Percentiles rank a stretch among this genome's conserved stretches.
Conservation (phyloP, 768 basidiomycete species). For the Hirschioporus abietinus region DNA sequence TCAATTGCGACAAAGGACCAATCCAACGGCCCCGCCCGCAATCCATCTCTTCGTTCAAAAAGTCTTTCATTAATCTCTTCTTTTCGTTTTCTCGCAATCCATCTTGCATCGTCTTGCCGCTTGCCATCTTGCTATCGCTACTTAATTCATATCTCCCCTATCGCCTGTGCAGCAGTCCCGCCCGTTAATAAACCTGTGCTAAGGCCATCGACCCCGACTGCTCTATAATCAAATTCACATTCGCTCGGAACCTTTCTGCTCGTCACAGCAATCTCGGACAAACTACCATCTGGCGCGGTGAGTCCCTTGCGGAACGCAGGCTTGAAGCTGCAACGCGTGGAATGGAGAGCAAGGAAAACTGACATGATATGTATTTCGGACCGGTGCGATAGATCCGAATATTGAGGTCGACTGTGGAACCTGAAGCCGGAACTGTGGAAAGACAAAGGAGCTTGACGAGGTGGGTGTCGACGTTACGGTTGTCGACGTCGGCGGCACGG, state of each 20-base stretch:
- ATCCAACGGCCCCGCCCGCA: constrained; percentile 12
- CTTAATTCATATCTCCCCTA: constrained; percentile 14
- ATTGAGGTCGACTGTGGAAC: no score
- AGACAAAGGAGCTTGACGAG: background rate
- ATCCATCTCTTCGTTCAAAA: constrained; percentile 21
- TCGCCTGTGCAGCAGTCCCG: constrained; percentile 3
- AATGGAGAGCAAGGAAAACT: background rate
- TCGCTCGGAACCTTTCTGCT: background rate
- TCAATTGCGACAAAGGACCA: background rate
- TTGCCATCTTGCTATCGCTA: constrained; percentile 15
- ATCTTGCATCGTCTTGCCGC: constrained; percentile 10
- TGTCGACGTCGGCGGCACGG: background rate
- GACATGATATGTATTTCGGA: background rate
- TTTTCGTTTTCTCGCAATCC: constrained; percentile 25
- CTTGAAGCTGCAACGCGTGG: background rate
- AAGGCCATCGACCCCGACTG: no score
- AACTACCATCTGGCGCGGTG: background rate
- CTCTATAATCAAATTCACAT: background rate
- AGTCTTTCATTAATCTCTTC: constrained; percentile 32
- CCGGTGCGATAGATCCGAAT: background rate
- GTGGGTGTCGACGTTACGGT: background rate
- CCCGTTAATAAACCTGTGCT: background rate
- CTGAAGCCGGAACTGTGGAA: background rate
- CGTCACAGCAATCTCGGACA: background rate
- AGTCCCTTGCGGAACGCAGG: background rate